These are phyloP conservation scores for Xylariaceae sp. DNA, from an alignment of 2,329 filamentous ascomycete species.

Conservation along the genomic window DNA sequence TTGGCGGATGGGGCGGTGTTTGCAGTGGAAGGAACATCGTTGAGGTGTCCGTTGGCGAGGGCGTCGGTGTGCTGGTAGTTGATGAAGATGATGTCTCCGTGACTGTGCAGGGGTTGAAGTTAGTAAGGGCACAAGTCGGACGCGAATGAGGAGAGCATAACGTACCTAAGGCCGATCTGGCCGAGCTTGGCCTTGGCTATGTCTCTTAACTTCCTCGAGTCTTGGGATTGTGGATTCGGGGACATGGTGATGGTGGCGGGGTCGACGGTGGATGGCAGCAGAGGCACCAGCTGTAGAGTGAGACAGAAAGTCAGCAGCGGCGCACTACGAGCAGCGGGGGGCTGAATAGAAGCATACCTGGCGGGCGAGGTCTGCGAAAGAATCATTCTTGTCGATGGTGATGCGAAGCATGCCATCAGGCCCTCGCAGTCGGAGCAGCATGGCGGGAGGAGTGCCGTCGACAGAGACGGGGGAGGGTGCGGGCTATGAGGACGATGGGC, in stretches of 20 bases:
- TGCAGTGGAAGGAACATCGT: slow-evolving; percentile 33
- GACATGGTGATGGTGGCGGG: slow-evolving; percentile 57
- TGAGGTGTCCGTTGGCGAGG: slow-evolving; percentile 35
- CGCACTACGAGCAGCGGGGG: too few relatives aligned
- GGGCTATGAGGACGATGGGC: background rate
- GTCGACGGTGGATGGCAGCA: slow-evolving; percentile 60
- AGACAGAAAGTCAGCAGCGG: slow-evolving; percentile 8
- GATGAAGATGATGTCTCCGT: slow-evolving; percentile 89
- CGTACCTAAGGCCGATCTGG: slow-evolving; percentile 57
- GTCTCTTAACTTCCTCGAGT: slow-evolving; percentile 56
- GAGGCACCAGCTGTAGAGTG: slow-evolving; percentile 47
- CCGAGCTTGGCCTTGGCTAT: slow-evolving; percentile 53
- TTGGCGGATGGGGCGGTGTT: slow-evolving; percentile 44
- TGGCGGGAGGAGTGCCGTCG: slow-evolving; percentile 36
- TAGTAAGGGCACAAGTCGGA: background rate
- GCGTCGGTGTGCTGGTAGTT: slow-evolving; percentile 62
- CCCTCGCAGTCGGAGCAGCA: slow-evolving; percentile 84
- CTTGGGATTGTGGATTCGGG: slow-evolving; percentile 55
- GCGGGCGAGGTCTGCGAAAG: slow-evolving; percentile 61
- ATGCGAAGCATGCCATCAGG: slow-evolving; percentile 91
- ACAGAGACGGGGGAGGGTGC: background rate
- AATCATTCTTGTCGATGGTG: slow-evolving; percentile 67
- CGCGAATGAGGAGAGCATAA: background rate
- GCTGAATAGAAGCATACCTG: slow-evolving; percentile 39
- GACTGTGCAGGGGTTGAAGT: slow-evolving; percentile 45